A percentile compares a stretch with the other conserved stretches of the same genome.
Conservation (phyloP, 2,329 filamentous ascomycete genomes). For the Hypoxylon sp. region DNA sequence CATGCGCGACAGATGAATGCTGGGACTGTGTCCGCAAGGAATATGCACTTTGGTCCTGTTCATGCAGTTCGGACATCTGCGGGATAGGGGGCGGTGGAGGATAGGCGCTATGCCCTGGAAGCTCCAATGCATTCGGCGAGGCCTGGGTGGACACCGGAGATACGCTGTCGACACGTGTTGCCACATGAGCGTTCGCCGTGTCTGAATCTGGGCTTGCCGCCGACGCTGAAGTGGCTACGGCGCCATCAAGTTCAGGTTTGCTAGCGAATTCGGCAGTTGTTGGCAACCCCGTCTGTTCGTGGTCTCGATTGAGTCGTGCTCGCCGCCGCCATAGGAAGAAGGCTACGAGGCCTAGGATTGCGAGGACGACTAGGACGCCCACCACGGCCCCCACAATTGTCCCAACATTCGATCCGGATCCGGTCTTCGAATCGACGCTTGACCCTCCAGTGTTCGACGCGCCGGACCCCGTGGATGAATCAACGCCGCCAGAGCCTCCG, state of each 20-base stretch:
- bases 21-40: slow-evolving; percentile 14
- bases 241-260: slow-evolving; percentile 49
- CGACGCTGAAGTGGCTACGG: slow-evolving; percentile 17
- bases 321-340: slow-evolving; percentile 54
- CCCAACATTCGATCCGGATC: slow-evolving; percentile 42
- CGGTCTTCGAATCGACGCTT: slow-evolving; percentile 41
- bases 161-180: slow-evolving; percentile 38
- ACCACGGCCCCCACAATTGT: slow-evolving; percentile 52
- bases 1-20: slow-evolving; percentile 24
- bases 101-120: slow-evolving; percentile 32
- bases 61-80: slow-evolving; percentile 42
- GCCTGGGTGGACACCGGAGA: slow-evolving; percentile 46
- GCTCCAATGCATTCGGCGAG: slow-evolving; percentile 37
- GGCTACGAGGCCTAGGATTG: slow-evolving; percentile 49
- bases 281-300: not conserved
- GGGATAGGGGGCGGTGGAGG: slow-evolving; percentile 21
- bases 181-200: slow-evolving; percentile 22
- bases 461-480: slow-evolving; percentile 8
- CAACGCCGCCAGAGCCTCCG: slow-evolving; percentile 19
- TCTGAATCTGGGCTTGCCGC: slow-evolving; percentile 37
- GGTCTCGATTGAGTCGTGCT: slow-evolving; percentile 29
- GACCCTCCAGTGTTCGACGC: slow-evolving; percentile 10
- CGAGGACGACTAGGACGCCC: slow-evolving; percentile 52
- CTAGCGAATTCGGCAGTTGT: slow-evolving; percentile 8
- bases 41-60: slow-evolving; percentile 37